A percentile compares a stretch with the other conserved stretches of the same genome.
Evolutionary conservation across 371 early-diverging fungal genomes (phyloP).

Genomic region (Mucor irregularis): DNA sequence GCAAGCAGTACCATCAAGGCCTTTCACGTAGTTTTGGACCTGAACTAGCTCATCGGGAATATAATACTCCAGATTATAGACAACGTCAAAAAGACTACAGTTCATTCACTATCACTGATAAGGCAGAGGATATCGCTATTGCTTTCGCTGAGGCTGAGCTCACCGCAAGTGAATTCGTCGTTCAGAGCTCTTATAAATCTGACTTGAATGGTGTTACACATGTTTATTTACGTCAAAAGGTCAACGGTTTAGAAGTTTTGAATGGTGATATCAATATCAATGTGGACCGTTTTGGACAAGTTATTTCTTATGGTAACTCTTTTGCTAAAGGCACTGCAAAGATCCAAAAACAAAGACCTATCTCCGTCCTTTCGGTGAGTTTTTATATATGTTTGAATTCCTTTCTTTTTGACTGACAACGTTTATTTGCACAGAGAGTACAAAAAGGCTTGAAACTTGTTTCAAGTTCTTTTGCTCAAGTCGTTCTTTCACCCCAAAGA

Average conservation of each 20-base stretch:
- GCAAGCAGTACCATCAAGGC: constrained; percentile 20
- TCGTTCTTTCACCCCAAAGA: constrained; percentile 15
- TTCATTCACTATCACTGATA: constrained; percentile 12
- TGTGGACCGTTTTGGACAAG: constrained; percentile 65
- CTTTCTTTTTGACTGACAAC: neutral
- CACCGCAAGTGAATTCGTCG: constrained; percentile 45
- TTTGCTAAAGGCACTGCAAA: constrained; percentile 43
- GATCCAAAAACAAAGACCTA: neutral
- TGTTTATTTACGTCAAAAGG: constrained; percentile 75
- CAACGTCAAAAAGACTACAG: constrained; percentile 15
- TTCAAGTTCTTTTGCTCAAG: constrained; percentile 25
- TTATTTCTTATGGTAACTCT: constrained; percentile 76
- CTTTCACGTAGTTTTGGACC: constrained; percentile 40
- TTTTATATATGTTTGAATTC: constrained; percentile 6
- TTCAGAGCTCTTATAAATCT: constrained; percentile 66
- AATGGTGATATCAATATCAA: constrained; percentile 87
- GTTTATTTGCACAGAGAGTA: constrained; percentile 13
- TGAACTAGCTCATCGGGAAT: constrained; percentile 29
- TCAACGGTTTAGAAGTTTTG: constrained; percentile 74
- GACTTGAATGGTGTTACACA: constrained; percentile 80
- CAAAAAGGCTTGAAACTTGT: constrained; percentile 23
- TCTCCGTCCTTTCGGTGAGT: constrained; percentile 9
- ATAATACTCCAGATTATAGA: constrained; percentile 9
- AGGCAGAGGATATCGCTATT: constrained; percentile 41
- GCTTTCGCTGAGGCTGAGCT: constrained; percentile 49